Conservation (phyloP, 1,284 basidiomycete species). For the Puccinia polysora region DNA sequence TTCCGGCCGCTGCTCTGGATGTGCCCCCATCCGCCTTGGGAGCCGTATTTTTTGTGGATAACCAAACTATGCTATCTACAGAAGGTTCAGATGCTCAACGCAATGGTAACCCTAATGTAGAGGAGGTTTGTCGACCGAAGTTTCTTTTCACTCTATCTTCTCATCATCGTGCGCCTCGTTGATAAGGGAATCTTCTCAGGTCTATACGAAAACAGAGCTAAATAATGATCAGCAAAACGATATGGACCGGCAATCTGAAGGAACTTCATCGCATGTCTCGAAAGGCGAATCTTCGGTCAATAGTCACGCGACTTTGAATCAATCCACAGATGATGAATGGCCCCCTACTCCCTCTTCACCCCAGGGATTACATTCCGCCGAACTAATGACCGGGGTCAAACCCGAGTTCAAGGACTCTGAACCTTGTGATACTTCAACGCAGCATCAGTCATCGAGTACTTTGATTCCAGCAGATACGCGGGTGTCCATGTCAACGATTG, state of each 20-base stretch:
- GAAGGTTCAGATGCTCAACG: no score
- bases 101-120: no score
- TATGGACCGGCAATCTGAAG: background rate
- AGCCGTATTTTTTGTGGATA: constrained; percentile 14
- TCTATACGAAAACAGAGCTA: background rate
- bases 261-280: constrained; percentile 12
- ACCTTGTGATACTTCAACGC: background rate
- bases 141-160: no score
- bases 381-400: constrained; percentile 21
- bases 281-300: background rate
- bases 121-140: no score
- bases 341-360: constrained; percentile 27
- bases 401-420: background rate
- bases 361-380: constrained; percentile 14
- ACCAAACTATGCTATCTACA: no score
- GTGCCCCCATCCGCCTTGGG: constrained; percentile 14
- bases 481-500: constrained; percentile 12
- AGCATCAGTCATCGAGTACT: constrained; percentile 12
- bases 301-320: constrained; percentile 14
- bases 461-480: constrained; percentile 9
- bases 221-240: background rate
- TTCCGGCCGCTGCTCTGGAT: constrained; percentile 9
- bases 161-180: no score
- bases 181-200: background rate
- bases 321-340: constrained; percentile 26